phyloP scores from a whole-genome alignment of 176 grass and related monocot genomes.

The Oryza longistaminata region DNA sequence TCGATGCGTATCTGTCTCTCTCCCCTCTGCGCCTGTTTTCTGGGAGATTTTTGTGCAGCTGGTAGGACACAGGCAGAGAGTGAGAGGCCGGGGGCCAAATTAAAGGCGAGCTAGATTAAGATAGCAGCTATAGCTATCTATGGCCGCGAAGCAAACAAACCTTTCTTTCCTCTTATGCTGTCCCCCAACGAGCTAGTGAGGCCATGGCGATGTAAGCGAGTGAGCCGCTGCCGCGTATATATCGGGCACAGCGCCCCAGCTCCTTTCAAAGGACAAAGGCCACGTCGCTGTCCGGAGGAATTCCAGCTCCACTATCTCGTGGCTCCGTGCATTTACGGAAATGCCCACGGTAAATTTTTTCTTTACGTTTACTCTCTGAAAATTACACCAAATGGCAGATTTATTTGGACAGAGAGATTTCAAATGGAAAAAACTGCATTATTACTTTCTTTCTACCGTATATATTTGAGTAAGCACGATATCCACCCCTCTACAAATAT shows the following conservation, averaged over 20 bases:
- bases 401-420: neutral
- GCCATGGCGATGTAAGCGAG: conserved; percentile 13
- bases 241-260: conserved; percentile 18
- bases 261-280: conserved; percentile 18
- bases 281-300: conserved; percentile 49
- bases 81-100: no score
- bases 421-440: neutral
- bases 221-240: conserved; percentile 53
- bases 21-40: neutral
- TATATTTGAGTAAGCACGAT: no score
- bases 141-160: neutral
- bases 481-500: no score
- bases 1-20: neutral
- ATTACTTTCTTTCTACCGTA: no score
- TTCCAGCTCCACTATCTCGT: conserved; percentile 40
- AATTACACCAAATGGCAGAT: neutral
- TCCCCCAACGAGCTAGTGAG: conserved; percentile 37
- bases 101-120: conserved; percentile 6
- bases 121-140: conserved; percentile 21
- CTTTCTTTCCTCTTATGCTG: conserved; percentile 36
- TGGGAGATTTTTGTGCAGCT: conserved; percentile 15
- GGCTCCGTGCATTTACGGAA: conserved; percentile 8
- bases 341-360: conserved; percentile 22
- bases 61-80: neutral
- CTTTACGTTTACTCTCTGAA: neutral